Base-by-base conservation (phyloP, 2,329 filamentous ascomycete genomes). In the Curvularia verruculosa region DNA sequence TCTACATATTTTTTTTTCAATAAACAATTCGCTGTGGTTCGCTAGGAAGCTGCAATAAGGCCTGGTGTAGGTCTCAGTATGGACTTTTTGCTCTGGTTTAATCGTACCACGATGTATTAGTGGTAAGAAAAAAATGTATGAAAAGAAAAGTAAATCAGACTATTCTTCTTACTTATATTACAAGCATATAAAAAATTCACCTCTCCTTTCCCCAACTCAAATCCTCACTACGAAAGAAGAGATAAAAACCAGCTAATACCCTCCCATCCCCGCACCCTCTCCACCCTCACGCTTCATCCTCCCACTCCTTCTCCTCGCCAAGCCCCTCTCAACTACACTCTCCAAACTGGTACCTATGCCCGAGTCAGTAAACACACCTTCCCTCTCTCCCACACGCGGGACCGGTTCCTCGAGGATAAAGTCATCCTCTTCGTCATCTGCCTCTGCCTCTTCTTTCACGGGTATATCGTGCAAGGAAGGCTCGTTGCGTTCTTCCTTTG, bases 281-380 rank as follows among this genome's bases (percentile, higher is more conserved):
- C 3, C 40, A 7, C 18, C 26, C 34, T n/a, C 23, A 7, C 13
- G 44, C 39, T n/a, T 47, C 8, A 19, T 5, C 34, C 44, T 61
- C 24, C 43, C 61, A 45, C 61, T 64, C 12, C 61, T 54, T 21
- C 66, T 44, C n/a, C 66, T 54, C 9, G 58, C 50, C 13, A 61
- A 31, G 0, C 58, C 48, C 54, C 60, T 62, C 47, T 64, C 64
- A 49, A 66, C 31, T 1, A 64, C 60, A 40, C 62, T 67, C 40
- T 82, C 80, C 65, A 82, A 61, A 55, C 80, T 81, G 6, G 81
- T 83, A 0, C 81, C 81, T 48, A 83, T 71, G 1, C 81, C 81
- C 2, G 79, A 81, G 60, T 83, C 77, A 7, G 66, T 69, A 45
- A 71, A 67, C 7, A 50, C 52, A 3, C 49, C 56, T 15, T 58